A percentile compares a stretch with the other conserved stretches of the same genome.
Conservation (phyloP, 2,329 filamentous ascomycete species). For the Bipolaris victoriae region DNA sequence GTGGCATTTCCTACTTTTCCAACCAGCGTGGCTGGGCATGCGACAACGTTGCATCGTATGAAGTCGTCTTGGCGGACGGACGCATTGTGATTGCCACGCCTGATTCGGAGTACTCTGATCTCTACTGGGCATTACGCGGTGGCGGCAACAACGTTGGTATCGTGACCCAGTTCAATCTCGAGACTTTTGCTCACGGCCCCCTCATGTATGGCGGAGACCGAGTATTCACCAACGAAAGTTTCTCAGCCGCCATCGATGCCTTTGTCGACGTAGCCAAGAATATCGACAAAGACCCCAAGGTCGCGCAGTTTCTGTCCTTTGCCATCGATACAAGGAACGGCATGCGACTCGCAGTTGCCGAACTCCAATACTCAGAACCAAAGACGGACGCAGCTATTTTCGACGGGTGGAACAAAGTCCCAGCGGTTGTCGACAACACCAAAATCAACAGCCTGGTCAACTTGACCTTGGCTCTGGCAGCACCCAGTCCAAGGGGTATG, state of each 20-base stretch:
- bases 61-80: conserved; percentile 39
- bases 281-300: conserved; percentile 7
- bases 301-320: conserved; percentile 8
- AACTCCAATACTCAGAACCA: conserved; percentile 14
- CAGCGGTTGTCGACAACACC: conserved; percentile 22
- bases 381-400: conserved; percentile 8
- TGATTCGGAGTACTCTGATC: conserved; percentile 1
- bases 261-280: conserved; percentile 15
- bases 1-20: conserved; percentile 43
- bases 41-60: conserved; percentile 43
- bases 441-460: conserved; percentile 24
- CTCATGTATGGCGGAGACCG: conserved; percentile 11
- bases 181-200: conserved; percentile 24
- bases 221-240: conserved; percentile 13
- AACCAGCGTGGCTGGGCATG: conserved; percentile 39
- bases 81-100: conserved; percentile 6
- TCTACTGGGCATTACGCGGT: conserved; percentile 43
- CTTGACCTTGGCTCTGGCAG: conserved; percentile 20
- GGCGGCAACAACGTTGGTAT: conserved; percentile 43
- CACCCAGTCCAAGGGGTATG: conserved; percentile 12
- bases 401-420: conserved; percentile 9
- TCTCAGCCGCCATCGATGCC: conserved; percentile 26
- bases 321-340: not conserved
- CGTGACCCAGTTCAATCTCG: conserved; percentile 30
- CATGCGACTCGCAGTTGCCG: not conserved